These are phyloP conservation scores for Funneliformis mosseae DNA, from an alignment of 192 early-diverging fungal genomes.

Conservation along the genomic window DNA sequence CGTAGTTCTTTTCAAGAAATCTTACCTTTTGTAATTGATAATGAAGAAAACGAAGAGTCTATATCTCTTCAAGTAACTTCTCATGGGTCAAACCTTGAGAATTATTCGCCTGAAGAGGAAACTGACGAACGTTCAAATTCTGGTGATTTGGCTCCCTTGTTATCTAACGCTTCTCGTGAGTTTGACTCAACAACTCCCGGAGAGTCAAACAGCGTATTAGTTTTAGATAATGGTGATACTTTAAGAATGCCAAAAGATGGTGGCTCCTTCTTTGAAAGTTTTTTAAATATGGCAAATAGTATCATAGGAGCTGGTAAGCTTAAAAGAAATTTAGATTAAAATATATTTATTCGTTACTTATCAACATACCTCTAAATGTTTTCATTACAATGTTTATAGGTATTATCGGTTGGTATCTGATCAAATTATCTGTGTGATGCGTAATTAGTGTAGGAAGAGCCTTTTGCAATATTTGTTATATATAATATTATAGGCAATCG, in stretches of 20 bases:
- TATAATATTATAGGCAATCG: background rate
- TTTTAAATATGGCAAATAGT: conserved; percentile 89
- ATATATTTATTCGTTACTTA: background rate
- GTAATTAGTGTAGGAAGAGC: too few relatives aligned
- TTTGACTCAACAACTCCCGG: background rate
- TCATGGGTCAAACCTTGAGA: background rate
- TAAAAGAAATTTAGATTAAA: background rate
- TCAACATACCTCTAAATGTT: background rate
- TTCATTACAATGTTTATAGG: conserved; percentile 9
- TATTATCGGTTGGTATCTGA: conserved; percentile 33
- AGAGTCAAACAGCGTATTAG: background rate
- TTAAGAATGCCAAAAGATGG: conserved; percentile 52
- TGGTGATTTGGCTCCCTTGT: background rate
- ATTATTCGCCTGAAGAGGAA: background rate
- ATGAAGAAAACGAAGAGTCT: conserved; percentile 4
- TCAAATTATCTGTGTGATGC: background rate
- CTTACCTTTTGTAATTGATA: background rate
- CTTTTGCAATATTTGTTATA: too few relatives aligned
- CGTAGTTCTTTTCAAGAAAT: background rate
- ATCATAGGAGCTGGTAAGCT: conserved; percentile 88
- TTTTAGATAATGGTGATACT: background rate
- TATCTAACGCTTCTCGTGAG: background rate
- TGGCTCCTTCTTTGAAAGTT: conserved; percentile 58
- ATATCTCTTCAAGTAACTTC: conserved; percentile 8
- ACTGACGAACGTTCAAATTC: background rate